Base-by-base conservation (phyloP, 192 early-diverging fungal genomes). In the Umbelopsis isabellina region DNA sequence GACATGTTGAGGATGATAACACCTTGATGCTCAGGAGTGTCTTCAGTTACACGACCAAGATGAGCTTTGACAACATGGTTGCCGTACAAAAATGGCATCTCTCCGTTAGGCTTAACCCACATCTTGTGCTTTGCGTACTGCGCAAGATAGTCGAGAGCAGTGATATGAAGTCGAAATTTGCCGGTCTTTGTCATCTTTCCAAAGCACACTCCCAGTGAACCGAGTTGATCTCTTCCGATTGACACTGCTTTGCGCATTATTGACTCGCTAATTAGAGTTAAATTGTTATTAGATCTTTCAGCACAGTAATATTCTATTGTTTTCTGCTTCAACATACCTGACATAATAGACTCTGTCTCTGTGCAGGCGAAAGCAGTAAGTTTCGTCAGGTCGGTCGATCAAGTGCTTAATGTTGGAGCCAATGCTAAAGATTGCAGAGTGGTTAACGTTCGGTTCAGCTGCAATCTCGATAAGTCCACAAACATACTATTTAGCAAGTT, bases 61-160 rank as follows among this genome's bases (percentile, higher is more conserved):
- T 99, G 97, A 11, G 97, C 98, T 80, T 97, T 99, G 66, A 97
- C 87, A 48, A 98, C 87, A 76, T 99, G 92, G 87, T 99, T 99
- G 13, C 98, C 97, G 75, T 99, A 99, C 70, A 99, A 71, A 85
- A 95, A 99, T 11, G 95, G 92, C 96, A 97, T 98, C 82, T 99
- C 98, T 64, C 98, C 98, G 75, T 94, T 97, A 46, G 98, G 96
- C 80, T 98, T 99, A 55, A 99, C 91, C 97, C 98, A 99, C 65
- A 99, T 91, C 82, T 99, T 98, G 88, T 97, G 94, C 90, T 91
- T 93, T 21, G 97, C 94, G 79, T 97, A 99, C 76, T 97, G 97
- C 21, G 93, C 93, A 37, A 99, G 87, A 75, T 93, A 89, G 47
- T 94, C 94, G 55, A 99, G 85, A 46, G 91, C 89, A 21, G 97